Evolutionary conservation across 768 basidiomycete species (phyloP).

Genomic region (Boletus vinaceobasis): DNA sequence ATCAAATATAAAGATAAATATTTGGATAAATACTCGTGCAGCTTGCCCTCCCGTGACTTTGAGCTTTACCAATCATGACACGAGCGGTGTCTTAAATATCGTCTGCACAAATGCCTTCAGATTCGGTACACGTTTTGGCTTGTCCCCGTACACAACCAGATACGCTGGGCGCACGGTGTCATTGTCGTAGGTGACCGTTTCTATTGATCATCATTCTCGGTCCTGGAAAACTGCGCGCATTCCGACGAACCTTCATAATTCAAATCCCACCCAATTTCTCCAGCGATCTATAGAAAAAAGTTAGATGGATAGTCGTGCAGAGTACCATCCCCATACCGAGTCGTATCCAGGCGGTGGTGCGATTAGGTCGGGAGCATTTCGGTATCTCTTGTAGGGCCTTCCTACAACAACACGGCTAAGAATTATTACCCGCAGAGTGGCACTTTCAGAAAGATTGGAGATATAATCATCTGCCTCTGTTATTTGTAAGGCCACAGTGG

Average conservation of each 20-base stretch:
- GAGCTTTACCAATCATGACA: conserved; percentile 12
- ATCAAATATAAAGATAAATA: conserved; percentile 5
- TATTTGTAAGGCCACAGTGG: conserved; percentile 2
- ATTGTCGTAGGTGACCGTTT: conserved; percentile 64
- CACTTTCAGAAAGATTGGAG: conserved; percentile 39
- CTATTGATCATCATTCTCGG: conserved; percentile 23
- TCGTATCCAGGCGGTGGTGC: conserved; percentile 57
- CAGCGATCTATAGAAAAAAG: conserved; percentile 43
- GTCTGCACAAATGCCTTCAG: conserved; percentile 27
- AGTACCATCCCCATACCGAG: conserved; percentile 41
- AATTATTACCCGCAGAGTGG: conserved; percentile 48
- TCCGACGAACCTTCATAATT: conserved; percentile 49
- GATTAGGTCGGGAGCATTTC: conserved; percentile 46
- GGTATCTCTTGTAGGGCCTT: conserved; percentile 46
- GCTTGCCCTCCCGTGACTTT: not conserved
- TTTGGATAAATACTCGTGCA: conserved; percentile 8
- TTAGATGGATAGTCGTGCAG: not conserved
- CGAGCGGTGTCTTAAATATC: conserved; percentile 32
- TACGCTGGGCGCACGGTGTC: conserved; percentile 67
- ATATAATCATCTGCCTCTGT: conserved; percentile 68
- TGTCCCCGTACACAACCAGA: conserved; percentile 56
- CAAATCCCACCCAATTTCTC: conserved; percentile 59
- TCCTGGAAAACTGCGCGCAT: not conserved
- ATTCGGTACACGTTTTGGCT: conserved; percentile 15
- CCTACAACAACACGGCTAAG: conserved; percentile 65